Percentiles rank a stretch among this genome's conserved stretches.
phyloP scores from a whole-genome alignment of 2,329 filamentous ascomycete genomes.

The Elsinoe perseae region DNA sequence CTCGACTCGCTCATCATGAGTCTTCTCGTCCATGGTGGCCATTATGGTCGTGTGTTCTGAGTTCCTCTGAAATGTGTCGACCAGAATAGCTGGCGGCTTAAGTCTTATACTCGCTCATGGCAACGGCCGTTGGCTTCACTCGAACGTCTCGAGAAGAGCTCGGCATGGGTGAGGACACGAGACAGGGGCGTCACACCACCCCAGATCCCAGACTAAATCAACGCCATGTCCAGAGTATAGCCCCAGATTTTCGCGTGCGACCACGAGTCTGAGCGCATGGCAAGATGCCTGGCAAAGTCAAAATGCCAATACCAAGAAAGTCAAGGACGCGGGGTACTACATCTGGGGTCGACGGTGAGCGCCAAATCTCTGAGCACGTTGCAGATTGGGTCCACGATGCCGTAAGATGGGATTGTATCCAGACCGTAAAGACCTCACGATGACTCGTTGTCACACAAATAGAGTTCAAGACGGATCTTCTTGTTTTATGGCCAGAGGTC shows the following conservation, averaged over 20 bases:
- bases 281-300: neutral
- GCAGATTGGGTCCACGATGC: neutral
- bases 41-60: neutral
- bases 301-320: neutral
- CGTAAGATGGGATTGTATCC: neutral
- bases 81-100: neutral
- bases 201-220: neutral
- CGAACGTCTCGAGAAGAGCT: neutral
- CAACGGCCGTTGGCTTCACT: neutral
- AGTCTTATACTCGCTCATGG: neutral
- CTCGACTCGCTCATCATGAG: neutral
- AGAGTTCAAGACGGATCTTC: neutral
- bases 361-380: neutral
- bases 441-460: neutral
- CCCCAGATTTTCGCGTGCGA: neutral
- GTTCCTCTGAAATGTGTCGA: neutral
- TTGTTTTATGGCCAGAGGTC: neutral
- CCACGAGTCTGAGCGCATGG: neutral
- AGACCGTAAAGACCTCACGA: neutral
- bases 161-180: neutral
- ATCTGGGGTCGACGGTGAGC: neutral
- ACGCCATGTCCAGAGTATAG: neutral
- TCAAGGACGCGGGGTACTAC: neutral
- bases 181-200: neutral
- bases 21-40: neutral